phyloP scores from a whole-genome alignment of 768 basidiomycete species.

The Tylopilus vinaceipallidus region DNA sequence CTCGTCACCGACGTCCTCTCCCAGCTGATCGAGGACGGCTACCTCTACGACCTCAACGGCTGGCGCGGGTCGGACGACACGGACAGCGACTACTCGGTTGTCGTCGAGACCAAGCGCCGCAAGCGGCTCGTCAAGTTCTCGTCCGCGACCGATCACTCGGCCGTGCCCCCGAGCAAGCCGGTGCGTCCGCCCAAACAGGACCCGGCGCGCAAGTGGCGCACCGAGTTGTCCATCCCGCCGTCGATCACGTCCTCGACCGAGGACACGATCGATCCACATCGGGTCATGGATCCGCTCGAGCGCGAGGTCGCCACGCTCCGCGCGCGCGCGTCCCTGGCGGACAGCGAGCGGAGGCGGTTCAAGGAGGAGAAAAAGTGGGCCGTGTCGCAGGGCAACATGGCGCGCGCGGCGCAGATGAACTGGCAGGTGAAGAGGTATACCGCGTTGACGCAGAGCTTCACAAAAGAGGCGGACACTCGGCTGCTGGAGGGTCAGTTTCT shows the following conservation, averaged over 20 bases:
- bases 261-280: conserved; percentile 57
- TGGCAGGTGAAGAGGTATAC: conserved; percentile 84
- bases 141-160: conserved; percentile 34
- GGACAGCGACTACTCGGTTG: conserved; percentile 18
- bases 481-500: conserved; percentile 54
- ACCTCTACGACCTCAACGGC: conserved; percentile 28
- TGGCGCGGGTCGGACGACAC: conserved; percentile 6
- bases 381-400: conserved; percentile 68
- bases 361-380: conserved; percentile 91
- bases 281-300: conserved; percentile 61
- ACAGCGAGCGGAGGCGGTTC: conserved; percentile 77
- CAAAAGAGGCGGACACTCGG: conserved; percentile 71
- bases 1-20: conserved; percentile 70
- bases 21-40: conserved; percentile 56
- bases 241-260: conserved; percentile 69
- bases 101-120: conserved; percentile 27
- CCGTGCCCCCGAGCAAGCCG: conserved; percentile 24
- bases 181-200: conserved; percentile 29
- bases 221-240: conserved; percentile 39
- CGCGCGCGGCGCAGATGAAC: conserved; percentile 74
- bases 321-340: conserved; percentile 76
- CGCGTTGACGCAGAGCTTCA: conserved; percentile 77
- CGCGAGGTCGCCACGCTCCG: conserved; percentile 74
- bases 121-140: conserved; percentile 49
- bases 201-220: conserved; percentile 31